These are phyloP conservation scores for Cordyceps sp. DNA, from an alignment of 2,329 filamentous ascomycete genomes.

Conservation along the genomic window DNA sequence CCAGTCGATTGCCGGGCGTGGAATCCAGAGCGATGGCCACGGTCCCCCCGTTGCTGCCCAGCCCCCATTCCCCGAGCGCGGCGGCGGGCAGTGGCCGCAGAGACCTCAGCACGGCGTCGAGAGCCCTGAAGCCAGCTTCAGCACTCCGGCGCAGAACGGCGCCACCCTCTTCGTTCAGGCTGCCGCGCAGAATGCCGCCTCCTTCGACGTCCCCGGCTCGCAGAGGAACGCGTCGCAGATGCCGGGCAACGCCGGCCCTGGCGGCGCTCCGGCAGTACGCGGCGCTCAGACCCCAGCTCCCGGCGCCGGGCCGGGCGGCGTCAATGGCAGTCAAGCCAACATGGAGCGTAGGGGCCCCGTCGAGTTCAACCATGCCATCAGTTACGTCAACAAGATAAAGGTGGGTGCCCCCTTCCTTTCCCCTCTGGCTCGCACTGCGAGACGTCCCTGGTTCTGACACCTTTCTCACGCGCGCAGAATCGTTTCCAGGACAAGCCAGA, in stretches of 20 bases:
- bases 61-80: constrained; percentile 29
- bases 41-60: constrained; percentile 20
- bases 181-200: constrained; percentile 18
- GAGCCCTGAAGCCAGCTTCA: constrained; percentile 46
- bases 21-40: constrained; percentile 26
- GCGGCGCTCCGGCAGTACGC: constrained; percentile 28
- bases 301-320: constrained; percentile 32
- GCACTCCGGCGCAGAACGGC: constrained; percentile 35
- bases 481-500: constrained; percentile 93
- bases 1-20: constrained; percentile 55
- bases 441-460: too few relatives aligned
- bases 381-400: constrained; percentile 99
- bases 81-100: constrained; percentile 41
- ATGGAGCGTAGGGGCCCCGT: constrained; percentile 84
- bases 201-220: constrained; percentile 13
- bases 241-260: constrained; percentile 14
- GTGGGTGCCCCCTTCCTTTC: constrained; percentile 32
- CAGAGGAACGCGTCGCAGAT: constrained; percentile 15
- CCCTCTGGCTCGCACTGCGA: too few relatives aligned
- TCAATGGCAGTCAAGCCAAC: constrained; percentile 47
- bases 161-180: constrained; percentile 29
- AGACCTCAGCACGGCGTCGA: constrained; percentile 40
- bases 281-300: constrained; percentile 46
- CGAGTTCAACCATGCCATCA: constrained; percentile 98
- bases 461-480: constrained; percentile 64